Percentiles rank a stretch among this genome's conserved stretches.
Evolutionary conservation across 1,284 basidiomycete species (phyloP).

Genomic region (Sanghuangporus sanghuang): DNA sequence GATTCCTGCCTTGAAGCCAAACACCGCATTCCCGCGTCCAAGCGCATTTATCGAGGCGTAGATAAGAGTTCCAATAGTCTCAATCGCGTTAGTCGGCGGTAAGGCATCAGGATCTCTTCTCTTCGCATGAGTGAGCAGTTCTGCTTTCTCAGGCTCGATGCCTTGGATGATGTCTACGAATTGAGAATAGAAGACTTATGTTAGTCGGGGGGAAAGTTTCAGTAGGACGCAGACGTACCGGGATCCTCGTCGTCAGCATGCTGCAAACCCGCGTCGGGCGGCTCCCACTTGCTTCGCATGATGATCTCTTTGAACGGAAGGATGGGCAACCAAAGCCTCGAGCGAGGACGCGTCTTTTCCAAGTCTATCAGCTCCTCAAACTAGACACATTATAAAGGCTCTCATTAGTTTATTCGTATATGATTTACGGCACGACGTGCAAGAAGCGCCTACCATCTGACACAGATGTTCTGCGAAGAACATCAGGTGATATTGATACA

Average conservation of each 20-base stretch:
- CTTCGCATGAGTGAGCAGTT: constrained; percentile 45
- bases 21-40: constrained; percentile 58
- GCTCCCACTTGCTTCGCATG: constrained; percentile 44
- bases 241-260: constrained; percentile 52
- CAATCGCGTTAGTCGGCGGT: constrained; percentile 56
- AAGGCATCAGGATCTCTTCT: constrained; percentile 71
- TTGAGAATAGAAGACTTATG: neutral
- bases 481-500: constrained; percentile 71
- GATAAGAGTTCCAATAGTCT: constrained; percentile 42
- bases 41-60: constrained; percentile 38
- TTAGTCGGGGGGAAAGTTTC: neutral
- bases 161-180: constrained; percentile 53
- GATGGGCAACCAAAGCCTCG: constrained; percentile 67
- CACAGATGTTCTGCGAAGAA: constrained; percentile 32
- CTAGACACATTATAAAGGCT: constrained; percentile 26
- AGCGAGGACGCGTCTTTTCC: constrained; percentile 46
- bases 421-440: neutral
- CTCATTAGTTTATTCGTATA: neutral
- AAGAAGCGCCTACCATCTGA: constrained; percentile 21
- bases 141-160: constrained; percentile 32
- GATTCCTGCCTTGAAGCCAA: constrained; percentile 74
- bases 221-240: constrained; percentile 26
- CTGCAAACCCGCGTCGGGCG: constrained; percentile 35
- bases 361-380: constrained; percentile 50
- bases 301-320: constrained; percentile 35